Evolutionary conservation across 495 filamentous ascomycete species (phyloP).

Genomic region (Amorphotheca resinae): DNA sequence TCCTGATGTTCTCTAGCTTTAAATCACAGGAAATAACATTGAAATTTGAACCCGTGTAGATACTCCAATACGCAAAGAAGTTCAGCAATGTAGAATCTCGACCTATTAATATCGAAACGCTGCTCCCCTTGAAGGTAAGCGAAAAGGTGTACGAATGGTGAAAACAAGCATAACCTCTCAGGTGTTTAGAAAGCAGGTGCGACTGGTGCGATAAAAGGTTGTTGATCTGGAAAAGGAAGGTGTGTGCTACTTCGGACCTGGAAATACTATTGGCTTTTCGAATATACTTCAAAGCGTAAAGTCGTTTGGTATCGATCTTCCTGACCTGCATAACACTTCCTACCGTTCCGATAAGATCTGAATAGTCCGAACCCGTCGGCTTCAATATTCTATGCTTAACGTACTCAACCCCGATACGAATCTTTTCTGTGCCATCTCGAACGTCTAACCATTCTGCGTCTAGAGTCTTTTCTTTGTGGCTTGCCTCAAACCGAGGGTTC

Average conservation of each 20-base stretch:
- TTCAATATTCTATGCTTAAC: background rate
- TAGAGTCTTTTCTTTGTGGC: constrained; percentile 30
- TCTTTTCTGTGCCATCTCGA: background rate
- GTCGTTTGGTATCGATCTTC: constrained; percentile 89
- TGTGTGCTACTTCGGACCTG: constrained; percentile 89
- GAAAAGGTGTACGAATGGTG: constrained; percentile 94
- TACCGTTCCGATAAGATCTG: background rate
- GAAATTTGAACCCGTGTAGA: constrained; percentile 83
- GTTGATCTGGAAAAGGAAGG: constrained; percentile 37
- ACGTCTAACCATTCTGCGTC: background rate
- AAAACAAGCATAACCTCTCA: constrained; percentile 86
- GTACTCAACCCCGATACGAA: background rate
- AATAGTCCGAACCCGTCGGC: background rate
- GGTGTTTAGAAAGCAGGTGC: constrained; percentile 97
- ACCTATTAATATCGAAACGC: constrained; percentile 79
- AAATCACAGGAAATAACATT: constrained; percentile 91
- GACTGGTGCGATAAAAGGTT: constrained; percentile 79
- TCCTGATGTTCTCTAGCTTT: constrained; percentile 75
- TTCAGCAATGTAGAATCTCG: constrained; percentile 97
- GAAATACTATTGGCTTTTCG: constrained; percentile 98
- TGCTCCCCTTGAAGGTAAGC: constrained; percentile 97
- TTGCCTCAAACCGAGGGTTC: constrained; percentile 80
- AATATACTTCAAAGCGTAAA: constrained; percentile 95
- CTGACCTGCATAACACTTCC: constrained; percentile 16
- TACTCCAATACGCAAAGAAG: constrained; percentile 88